Evolutionary conservation across 1,139 yeast genomes (phyloP), one percentile per base, ranked within the genome.

Genomic region (Pichia sp.): DNA sequence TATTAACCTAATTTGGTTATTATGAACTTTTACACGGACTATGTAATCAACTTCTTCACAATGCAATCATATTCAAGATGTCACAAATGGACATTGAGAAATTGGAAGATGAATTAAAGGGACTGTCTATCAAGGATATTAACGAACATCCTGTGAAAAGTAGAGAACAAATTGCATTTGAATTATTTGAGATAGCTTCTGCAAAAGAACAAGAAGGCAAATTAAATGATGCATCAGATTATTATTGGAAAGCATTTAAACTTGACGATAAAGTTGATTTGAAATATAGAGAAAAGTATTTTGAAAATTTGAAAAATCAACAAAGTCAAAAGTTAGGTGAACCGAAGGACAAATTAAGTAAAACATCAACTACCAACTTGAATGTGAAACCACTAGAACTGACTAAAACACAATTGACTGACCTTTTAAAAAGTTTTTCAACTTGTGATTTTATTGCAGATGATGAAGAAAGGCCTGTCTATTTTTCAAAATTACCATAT

Each of bases 151-250:
- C 66, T 2, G 57, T 58, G 1, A 62, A 61, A 43, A 45, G 55
- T 22, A 51, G 49, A 37, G 55, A 54, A 29, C 57, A 61, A 24
- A 53, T 60, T 48, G 95, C 96, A 1, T 66, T 87, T 41, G 68
- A 69, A 26, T 64, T 76, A 26, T 88, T 85, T 68, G 90, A 85
- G 57, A 66, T 70, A 46, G 97, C 90, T 1, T 78, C 82, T 0
- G 80, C 76, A 46, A 81, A 80, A 58, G 97, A 89, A 65, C 69
- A 77, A 26, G 76, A 73, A 45, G 96, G 96, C 0, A 71, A 79
- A 51, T 74, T 89, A 77, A 74, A 86, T 5, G 96, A 88, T 59
- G 96, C 97, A 0, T 80, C 87, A 35, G 76, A 72, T 40, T 73
- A 69, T 53, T 89, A 89, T 66, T 70, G 96, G 50, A 73, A 74